A percentile compares a stretch with the other conserved stretches of the same genome.
These are phyloP conservation scores for Murraya koenigii DNA, from an alignment of 345 rosid species.

Conservation along the genomic window DNA sequence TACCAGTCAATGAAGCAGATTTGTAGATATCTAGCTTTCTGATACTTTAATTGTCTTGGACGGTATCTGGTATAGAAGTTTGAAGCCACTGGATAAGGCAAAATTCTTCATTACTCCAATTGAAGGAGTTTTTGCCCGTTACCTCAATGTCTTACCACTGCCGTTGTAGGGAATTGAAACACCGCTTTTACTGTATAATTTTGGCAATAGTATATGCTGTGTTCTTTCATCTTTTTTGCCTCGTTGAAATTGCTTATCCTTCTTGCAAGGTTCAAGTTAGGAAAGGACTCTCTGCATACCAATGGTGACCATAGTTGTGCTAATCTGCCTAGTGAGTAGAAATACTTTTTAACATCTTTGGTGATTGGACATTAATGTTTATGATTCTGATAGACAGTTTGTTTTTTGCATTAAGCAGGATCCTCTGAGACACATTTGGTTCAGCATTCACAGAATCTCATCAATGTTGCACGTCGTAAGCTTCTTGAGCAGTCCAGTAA, in stretches of 20 bases:
- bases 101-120: conserved; percentile 31
- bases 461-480: conserved; percentile 50
- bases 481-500: conserved; percentile 65
- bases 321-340: conserved; percentile 35
- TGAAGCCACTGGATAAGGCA: conserved; percentile 34
- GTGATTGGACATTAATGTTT: background rate
- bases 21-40: conserved; percentile 5
- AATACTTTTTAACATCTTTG: background rate
- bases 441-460: conserved; percentile 32
- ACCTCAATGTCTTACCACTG: conserved; percentile 32
- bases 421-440: conserved; percentile 23
- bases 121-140: conserved; percentile 37
- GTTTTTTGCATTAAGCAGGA: conserved; percentile 19
- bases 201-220: background rate
- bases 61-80: conserved; percentile 56
- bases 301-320: conserved; percentile 12
- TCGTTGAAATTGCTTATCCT: conserved; percentile 21
- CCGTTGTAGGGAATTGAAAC: conserved; percentile 19
- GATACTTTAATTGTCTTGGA: conserved; percentile 14
- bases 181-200: background rate
- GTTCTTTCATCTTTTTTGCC: conserved; percentile 4
- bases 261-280: conserved; percentile 40
- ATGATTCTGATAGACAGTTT: conserved; percentile 11
- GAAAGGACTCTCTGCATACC: conserved; percentile 16
- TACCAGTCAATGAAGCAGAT: background rate